Conservation (phyloP, 257 asterid species). For the Scutellaria baicalensis region DNA sequence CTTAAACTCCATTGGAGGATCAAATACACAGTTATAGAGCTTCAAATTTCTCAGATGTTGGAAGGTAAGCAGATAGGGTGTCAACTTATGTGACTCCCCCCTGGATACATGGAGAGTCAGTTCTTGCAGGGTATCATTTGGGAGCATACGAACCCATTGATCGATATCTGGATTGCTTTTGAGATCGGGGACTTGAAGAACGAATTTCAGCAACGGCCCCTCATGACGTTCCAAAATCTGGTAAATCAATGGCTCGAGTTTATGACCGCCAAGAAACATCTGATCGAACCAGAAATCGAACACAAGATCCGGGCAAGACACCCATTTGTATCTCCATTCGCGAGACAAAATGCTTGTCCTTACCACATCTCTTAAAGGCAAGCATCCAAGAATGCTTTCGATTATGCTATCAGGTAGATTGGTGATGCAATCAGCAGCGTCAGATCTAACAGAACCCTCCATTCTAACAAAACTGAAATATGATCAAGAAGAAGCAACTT, state of each 20-base stretch:
- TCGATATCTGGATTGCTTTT: constrained; percentile 33
- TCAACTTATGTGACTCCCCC: constrained; percentile 37
- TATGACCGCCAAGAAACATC: constrained; percentile 38
- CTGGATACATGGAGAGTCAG: constrained; percentile 35
- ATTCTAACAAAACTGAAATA: constrained; percentile 20
- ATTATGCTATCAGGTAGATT: constrained; percentile 37
- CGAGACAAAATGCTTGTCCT: constrained; percentile 50
- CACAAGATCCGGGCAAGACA: constrained; percentile 37
- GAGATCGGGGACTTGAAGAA: constrained; percentile 41
- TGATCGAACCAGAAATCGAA: constrained; percentile 49
- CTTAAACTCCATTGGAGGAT: constrained; percentile 30
- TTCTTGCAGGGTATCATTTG: constrained; percentile 39
- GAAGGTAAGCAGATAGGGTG: constrained; percentile 30
- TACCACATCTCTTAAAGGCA: constrained; percentile 55
- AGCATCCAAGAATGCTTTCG: constrained; percentile 46
- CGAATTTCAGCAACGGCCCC: constrained; percentile 41
- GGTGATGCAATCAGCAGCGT: constrained; percentile 28
- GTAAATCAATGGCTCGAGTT: constrained; percentile 36
- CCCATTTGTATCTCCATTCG: constrained; percentile 58
- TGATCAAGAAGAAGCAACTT: neutral
- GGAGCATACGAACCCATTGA: constrained; percentile 35
- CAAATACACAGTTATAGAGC: constrained; percentile 37
- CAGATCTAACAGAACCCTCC: constrained; percentile 24
- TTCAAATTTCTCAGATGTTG: constrained; percentile 37
- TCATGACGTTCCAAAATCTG: constrained; percentile 37